Base-by-base conservation (phyloP, 805 yeast species). In the Torulaspora microellipsoides region DNA sequence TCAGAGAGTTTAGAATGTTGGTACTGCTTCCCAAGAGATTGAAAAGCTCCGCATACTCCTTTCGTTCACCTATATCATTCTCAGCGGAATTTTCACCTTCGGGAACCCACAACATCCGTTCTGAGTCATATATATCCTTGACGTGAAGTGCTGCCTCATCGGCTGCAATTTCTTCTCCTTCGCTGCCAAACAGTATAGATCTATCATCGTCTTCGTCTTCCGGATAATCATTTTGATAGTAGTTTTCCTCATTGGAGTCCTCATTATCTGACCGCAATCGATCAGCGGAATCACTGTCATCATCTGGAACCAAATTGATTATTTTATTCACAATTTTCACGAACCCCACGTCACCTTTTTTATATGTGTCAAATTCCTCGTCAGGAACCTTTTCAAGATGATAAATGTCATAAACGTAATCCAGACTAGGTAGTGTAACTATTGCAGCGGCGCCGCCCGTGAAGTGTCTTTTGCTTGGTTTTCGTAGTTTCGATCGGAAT, bases 391-490 rank as follows among this genome's bases (percentile, higher is more conserved):
- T 70, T 46, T 80, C 83, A 39, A 84, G 69, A 67, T 81, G 73
- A 65, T 91, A 91, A 9, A 91, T 89, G 64, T 91, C 99, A 58
- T 88, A 91, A 14, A 91, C 98, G 54, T 87, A 91, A 34, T 86
- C 95, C n/a, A 75, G 68, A 39, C 58, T 47, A 11, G 62, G 57
- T 15, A 55, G 29, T n/a, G 49, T 39, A 15, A 45, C 42, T 13
- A 59, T 45, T 27, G 48, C 40, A 4, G 53, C 50, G 7, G 48
- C 40, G 2, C 29, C 31, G 6, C 50, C 52, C 27, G 34, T 41
- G n/a, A 37, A 56, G 39, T 45, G 52, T 31, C 49, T 56, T 50
- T 40, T 53, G 43, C 54, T 59, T 35, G 49, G 63, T 42, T 50
- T 55, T 47, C 59, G 61, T 51, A 32, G 56, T 33, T 33, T 48